Evolutionary conservation across 2,329 filamentous ascomycete species (phyloP), one percentile per base, ranked within the genome.

Genomic region (Cercospora brassicicola): DNA sequence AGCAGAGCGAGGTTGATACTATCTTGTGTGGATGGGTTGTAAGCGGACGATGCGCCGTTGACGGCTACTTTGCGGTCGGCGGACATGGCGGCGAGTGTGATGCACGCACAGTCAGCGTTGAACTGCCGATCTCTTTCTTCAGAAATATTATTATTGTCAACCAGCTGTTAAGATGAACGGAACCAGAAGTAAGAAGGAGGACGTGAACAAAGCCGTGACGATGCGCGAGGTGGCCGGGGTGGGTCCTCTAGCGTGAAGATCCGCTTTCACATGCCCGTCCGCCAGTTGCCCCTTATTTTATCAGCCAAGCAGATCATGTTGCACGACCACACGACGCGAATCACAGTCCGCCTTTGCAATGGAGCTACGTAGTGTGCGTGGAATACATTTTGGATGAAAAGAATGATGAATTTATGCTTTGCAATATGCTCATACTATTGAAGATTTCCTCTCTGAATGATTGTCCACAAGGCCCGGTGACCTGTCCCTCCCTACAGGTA

Each of bases 1-100:
- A 82, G 80, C 48, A 88, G 83, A 51, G 82, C 80, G 53, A 78
- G 74, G 67, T 81, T 82, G 75, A 84, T 79, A 48, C 77, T 69
- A 66, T 77, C 76, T 75, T 82, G 81, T 2, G 81, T 71, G 63
- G 76, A 67, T 3, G 77, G 75, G 69, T 76, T 73, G 78, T 77
- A 74, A 65, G 73, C 74, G 82, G 74, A 78, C 75, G 75, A 82
- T 74, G 72, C 79, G 75, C 80, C 77, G 70, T 82, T 80, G 66
- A 83, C 78, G 69, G 77, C 69, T 77, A 76, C 69, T 59, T 72
- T 73, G 55, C 61, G 57, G 13, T 71, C 67, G 33, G 62, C 66
- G 48, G 70, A 60, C 69, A 71, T 71, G 59, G 59, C 36, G 59
- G 20, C n/a, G 39, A 9, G 26, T 57, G 11, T n/a, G n/a, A 57